Conservation (phyloP, 345 rosid genomes). For the Passiflora organensis region DNA sequence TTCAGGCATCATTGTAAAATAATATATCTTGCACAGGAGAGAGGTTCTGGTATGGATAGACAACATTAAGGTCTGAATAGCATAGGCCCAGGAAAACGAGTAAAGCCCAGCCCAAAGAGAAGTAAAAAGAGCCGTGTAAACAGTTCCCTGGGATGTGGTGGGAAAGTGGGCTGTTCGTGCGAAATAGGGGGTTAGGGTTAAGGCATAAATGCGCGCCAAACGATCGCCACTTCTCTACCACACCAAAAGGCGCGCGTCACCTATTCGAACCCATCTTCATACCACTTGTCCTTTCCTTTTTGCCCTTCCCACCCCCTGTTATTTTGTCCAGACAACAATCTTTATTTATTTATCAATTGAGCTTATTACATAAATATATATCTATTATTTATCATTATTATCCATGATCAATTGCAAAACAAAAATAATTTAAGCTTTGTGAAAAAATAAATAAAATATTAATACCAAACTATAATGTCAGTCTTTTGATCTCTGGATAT, state of each 20-base stretch:
- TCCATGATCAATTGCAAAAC: not conserved
- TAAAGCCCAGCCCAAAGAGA: not conserved
- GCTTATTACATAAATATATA: not conserved
- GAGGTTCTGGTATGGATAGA: no score
- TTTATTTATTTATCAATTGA: no score
- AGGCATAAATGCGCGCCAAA: constrained; percentile 20
- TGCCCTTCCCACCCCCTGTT: not conserved
- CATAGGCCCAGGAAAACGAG: no score
- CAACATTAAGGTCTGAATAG: no score
- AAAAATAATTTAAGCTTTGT: no score
- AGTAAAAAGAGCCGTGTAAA: constrained; percentile 3
- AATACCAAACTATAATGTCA: no score
- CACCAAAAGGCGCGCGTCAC: constrained; percentile 28
- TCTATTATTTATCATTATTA: not conserved
- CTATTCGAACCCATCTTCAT: constrained; percentile 19
- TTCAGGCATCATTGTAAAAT: no score
- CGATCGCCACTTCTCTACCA: constrained; percentile 19
- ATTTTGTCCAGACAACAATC: not conserved
- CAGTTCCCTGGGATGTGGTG: constrained; percentile 4
- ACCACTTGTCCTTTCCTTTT: not conserved
- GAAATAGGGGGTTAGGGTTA: not conserved
- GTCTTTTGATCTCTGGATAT: no score
- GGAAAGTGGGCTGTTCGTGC: not conserved
- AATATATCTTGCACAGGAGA: no score
- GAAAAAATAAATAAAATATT: no score